These are phyloP conservation scores for Termitomyces heimii DNA, from an alignment of 768 basidiomycete species.

Conservation along the genomic window DNA sequence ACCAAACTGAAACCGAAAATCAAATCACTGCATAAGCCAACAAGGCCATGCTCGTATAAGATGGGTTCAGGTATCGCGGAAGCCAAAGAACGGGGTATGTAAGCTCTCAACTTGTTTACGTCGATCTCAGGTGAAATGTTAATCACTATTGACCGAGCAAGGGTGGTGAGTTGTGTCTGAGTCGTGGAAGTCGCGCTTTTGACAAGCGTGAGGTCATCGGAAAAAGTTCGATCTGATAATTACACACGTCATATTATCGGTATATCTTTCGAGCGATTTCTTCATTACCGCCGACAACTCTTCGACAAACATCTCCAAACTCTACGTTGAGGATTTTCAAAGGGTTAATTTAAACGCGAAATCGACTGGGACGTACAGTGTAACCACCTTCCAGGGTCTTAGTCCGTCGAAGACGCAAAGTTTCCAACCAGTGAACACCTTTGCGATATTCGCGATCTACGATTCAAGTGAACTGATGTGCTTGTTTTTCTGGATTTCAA, in stretches of 20 bases:
- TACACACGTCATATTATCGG: constrained; percentile 72
- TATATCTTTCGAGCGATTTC: constrained; percentile 61
- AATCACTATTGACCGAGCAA: constrained; percentile 55
- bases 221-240: not conserved
- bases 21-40: constrained; percentile 83
- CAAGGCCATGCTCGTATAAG: constrained; percentile 70
- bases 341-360: not conserved
- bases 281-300: constrained; percentile 67
- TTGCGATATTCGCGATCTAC: constrained; percentile 87
- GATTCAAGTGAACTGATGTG: not conserved
- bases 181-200: constrained; percentile 74
- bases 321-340: constrained; percentile 39
- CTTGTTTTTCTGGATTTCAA: not conserved
- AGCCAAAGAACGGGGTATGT: constrained; percentile 57
- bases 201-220: not conserved
- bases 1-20: constrained; percentile 86
- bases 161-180: constrained; percentile 65
- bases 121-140: constrained; percentile 71
- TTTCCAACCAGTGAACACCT: constrained; percentile 90
- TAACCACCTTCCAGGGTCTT: constrained; percentile 83
- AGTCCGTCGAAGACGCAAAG: constrained; percentile 71
- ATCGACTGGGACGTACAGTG: constrained; percentile 41
- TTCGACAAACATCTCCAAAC: constrained; percentile 71
- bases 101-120: constrained; percentile 44
- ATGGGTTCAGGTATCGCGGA: constrained; percentile 65